Base-by-base conservation (phyloP, 371 early-diverging fungal genomes). In the Mucor saturninus region DNA sequence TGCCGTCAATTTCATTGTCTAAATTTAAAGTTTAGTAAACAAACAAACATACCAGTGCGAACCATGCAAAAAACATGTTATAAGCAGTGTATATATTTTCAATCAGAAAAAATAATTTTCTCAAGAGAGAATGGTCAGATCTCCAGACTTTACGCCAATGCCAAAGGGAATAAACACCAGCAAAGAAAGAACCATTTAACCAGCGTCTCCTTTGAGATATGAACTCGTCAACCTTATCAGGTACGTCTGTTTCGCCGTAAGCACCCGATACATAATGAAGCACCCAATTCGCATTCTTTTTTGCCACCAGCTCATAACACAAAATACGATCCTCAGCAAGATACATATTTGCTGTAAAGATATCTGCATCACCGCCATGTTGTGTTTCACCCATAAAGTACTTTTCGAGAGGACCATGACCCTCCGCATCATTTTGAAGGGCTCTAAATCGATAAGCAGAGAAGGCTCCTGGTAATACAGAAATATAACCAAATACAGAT, bases 401-500 rank as follows among this genome's bases (percentile, higher is more conserved):
- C 55, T 90, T 84, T 54, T 87, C 84, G 53, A 97, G 75, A 6
- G 98, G 98, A 45, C 93, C 93, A 29, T 81, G 76, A 32, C 84
- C 88, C 5, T 81, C 63, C 13, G 73, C 69, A 2, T 86, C 83
- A 61, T 95, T 92, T 69, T 90, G 87, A 38, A 98, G 83, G 1
- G 97, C 98, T 4, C 71, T 71, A 73, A 89, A 98, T 29, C 98
- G 88, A 78, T 98, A 98, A 10, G 98, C 98, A 0, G 95, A 94
- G 76, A 98, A 98, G n/a, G 97, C 97, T 62, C 97, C 97, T 10
- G 96, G 96, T 39, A 96, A 83, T 56, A 98, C 98, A 1, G 95
- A 92, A 72, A 98, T 97, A 73, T 94, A 96, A n/a, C 98, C 98
- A 83, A 95, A 95, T 15, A 94, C 91, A 5, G 94, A 93, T 78